Evolutionary conservation across 805 yeast species (phyloP).

Genomic region (Zygotorulaspora florentina): DNA sequence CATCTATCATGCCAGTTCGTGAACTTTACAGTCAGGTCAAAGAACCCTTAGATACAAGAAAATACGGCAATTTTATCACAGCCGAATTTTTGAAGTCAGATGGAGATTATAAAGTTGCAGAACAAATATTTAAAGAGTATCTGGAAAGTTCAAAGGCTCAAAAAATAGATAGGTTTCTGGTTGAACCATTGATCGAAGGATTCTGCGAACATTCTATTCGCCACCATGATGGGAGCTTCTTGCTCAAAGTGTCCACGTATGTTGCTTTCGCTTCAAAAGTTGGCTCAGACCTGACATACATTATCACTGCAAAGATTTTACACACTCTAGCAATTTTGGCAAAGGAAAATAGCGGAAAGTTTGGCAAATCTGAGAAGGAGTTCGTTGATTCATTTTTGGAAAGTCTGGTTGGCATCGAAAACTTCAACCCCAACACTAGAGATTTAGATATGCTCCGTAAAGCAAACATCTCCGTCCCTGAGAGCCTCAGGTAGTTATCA

Average conservation of each 20-base stretch:
- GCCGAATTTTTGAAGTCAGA: constrained; percentile 25
- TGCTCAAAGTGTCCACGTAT: constrained; percentile 20
- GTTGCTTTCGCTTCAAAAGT: constrained; percentile 18
- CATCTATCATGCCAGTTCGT: constrained; percentile 20
- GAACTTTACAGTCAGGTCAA: constrained; percentile 21
- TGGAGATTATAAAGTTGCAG: constrained; percentile 24
- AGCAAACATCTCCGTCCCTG: constrained; percentile 13
- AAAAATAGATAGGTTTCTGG: constrained; percentile 7
- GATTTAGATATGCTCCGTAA: constrained; percentile 16
- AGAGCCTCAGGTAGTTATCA: constrained; percentile 4
- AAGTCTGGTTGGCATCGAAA: constrained; percentile 8
- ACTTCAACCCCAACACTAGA: constrained; percentile 15
- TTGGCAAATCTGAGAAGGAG: constrained; percentile 8
- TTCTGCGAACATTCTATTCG: constrained; percentile 18
- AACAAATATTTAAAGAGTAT: constrained; percentile 23
- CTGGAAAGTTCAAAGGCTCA: constrained; percentile 11
- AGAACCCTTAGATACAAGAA: constrained; percentile 19
- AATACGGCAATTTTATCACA: constrained; percentile 21
- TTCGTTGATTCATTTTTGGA: constrained; percentile 11
- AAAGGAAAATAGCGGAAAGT: constrained; percentile 11
- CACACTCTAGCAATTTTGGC: constrained; percentile 14
- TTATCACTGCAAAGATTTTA: constrained; percentile 13
- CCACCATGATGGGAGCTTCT: constrained; percentile 12
- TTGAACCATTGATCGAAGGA: constrained; percentile 23
- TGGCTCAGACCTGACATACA: constrained; percentile 9